These are phyloP conservation scores for Thalia dealbata DNA, from an alignment of 176 grass and related monocot genomes.

Conservation along the genomic window DNA sequence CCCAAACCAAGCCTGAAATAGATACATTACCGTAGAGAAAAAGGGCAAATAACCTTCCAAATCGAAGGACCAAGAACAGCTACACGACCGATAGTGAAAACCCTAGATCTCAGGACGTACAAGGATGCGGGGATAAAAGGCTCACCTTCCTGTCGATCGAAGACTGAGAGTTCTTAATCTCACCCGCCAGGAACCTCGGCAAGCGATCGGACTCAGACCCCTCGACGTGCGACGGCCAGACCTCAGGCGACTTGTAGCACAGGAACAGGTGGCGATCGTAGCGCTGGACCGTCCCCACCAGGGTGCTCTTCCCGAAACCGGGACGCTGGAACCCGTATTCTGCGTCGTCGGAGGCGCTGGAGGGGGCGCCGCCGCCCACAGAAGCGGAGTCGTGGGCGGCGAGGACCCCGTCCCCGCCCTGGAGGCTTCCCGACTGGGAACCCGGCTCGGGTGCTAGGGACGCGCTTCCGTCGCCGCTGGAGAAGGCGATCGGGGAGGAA, in stretches of 20 bases:
- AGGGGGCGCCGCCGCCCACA: slow-evolving; percentile 19
- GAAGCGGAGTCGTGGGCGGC: neutral
- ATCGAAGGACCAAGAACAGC: neutral
- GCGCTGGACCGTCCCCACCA: slow-evolving; percentile 63
- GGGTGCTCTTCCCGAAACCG: slow-evolving; percentile 53
- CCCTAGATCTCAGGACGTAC: neutral
- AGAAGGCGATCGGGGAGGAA: slow-evolving; percentile 30
- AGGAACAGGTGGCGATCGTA: slow-evolving; percentile 89
- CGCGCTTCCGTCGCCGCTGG: slow-evolving; percentile 22
- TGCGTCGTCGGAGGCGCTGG: slow-evolving; percentile 23
- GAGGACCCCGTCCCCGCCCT: neutral
- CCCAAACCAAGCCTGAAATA: too few relatives aligned
- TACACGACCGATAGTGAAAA: neutral
- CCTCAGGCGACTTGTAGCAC: slow-evolving; percentile 78
- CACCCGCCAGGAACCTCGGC: slow-evolving; percentile 59
- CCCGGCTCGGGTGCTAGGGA: slow-evolving; percentile 12
- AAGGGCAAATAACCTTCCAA: neutral
- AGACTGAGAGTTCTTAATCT: slow-evolving; percentile 42
- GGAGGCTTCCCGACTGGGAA: slow-evolving; percentile 18
- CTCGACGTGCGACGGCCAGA: slow-evolving; percentile 75
- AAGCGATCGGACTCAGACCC: slow-evolving; percentile 64
- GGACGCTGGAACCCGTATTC: slow-evolving; percentile 69
- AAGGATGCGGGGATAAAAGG: neutral
- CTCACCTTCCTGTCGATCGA: slow-evolving; percentile 69
- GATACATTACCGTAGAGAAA: too few relatives aligned